phyloP scores from a whole-genome alignment of 2,329 filamentous ascomycete species.

The Tolypocladium guangdongense region DNA sequence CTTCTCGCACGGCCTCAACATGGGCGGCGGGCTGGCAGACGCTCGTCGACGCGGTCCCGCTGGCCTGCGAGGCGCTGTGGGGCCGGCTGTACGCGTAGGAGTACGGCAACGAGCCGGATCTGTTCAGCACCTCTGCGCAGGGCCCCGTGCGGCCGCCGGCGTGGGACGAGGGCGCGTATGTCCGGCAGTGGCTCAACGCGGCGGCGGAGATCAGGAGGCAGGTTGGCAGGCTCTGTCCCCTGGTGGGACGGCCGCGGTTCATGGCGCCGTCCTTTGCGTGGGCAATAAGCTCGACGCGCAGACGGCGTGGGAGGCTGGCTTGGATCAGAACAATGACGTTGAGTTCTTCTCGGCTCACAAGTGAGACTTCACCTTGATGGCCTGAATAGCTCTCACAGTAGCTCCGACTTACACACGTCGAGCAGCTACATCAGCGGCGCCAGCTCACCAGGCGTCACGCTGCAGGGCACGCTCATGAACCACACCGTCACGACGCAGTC shows the following conservation, averaged over 20 bases:
- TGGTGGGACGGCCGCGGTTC: slow-evolving; percentile 26
- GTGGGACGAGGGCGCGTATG: slow-evolving; percentile 45
- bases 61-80: slow-evolving; percentile 45
- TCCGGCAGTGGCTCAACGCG: slow-evolving; percentile 46
- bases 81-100: slow-evolving; percentile 46
- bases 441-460: slow-evolving; percentile 46
- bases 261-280: slow-evolving; percentile 49
- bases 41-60: slow-evolving; percentile 40
- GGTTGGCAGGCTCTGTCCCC: slow-evolving; percentile 38
- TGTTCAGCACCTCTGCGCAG: slow-evolving; percentile 42
- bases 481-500: slow-evolving; percentile 41
- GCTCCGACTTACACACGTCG: slow-evolving; percentile 7
- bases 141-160: slow-evolving; percentile 36
- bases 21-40: slow-evolving; percentile 41
- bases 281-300: slow-evolving; percentile 39
- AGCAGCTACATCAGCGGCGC: slow-evolving; percentile 51
- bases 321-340: slow-evolving; percentile 38
- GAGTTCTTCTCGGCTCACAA: slow-evolving; percentile 48
- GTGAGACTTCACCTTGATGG: slow-evolving; percentile 17
- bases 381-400: too few species aligned
- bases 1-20: slow-evolving; percentile 53
- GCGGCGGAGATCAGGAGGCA: slow-evolving; percentile 35
- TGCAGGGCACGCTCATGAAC: slow-evolving; percentile 53
- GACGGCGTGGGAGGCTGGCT: slow-evolving; percentile 39
- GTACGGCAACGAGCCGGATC: slow-evolving; percentile 39